A percentile compares a stretch with the other conserved stretches of the same genome.
Conservation (phyloP, 805 yeast species). For the Cyberlindnera euphorbiiphila region DNA sequence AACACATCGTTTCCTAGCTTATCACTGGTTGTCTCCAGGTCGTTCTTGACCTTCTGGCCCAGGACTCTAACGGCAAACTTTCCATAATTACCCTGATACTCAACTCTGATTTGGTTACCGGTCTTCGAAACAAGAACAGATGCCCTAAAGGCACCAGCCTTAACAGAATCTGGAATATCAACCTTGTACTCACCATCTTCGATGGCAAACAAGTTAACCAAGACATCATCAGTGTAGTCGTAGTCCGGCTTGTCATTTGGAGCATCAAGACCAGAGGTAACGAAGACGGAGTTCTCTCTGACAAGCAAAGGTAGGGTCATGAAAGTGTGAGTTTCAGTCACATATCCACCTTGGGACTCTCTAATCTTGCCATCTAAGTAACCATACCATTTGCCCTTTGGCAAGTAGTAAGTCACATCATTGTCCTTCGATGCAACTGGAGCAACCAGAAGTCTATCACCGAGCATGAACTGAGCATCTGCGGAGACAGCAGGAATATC, state of each 20-base stretch:
- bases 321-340: slow-evolving; percentile 19
- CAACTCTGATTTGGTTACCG: slow-evolving; percentile 7
- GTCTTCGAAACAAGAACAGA: slow-evolving; percentile 13
- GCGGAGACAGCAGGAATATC: slow-evolving; percentile 14
- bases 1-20: slow-evolving; percentile 14
- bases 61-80: slow-evolving; percentile 19
- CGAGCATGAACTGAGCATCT: slow-evolving; percentile 20
- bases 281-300: slow-evolving; percentile 18
- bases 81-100: slow-evolving; percentile 7
- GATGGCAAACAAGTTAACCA: slow-evolving; percentile 19
- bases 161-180: slow-evolving; percentile 17
- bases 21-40: slow-evolving; percentile 7
- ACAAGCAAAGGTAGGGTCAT: slow-evolving; percentile 20
- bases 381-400: slow-evolving; percentile 25
- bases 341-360: slow-evolving; percentile 17
- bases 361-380: slow-evolving; percentile 21
- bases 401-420: slow-evolving; percentile 21
- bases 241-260: slow-evolving; percentile 20
- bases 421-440: slow-evolving; percentile 18
- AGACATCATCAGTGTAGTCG: slow-evolving; percentile 19
- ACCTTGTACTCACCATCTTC: slow-evolving; percentile 19
- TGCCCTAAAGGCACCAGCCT: slow-evolving; percentile 15
- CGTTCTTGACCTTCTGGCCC: slow-evolving; percentile 7
- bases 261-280: slow-evolving; percentile 18
- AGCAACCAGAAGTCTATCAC: slow-evolving; percentile 22